Base-by-base conservation (phyloP, 139 green algal genomes). In the Closterium sp. region DNA sequence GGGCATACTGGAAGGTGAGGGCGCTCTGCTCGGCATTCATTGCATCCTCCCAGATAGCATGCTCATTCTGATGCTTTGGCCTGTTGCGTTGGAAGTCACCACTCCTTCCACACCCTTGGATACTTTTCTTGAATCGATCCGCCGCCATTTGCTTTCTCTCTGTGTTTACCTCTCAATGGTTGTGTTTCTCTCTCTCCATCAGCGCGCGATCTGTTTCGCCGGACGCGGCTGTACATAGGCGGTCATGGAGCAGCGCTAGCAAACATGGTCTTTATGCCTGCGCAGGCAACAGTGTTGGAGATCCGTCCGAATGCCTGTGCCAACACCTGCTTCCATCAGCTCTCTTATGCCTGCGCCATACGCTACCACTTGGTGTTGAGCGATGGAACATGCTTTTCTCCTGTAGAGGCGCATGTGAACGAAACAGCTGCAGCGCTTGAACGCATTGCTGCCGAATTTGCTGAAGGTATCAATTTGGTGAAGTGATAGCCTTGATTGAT, bases 251-350 rank as follows among this genome's bases (percentile, higher is more conserved):
- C 85, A 31, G 85, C 85, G 85, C 31, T 88, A 30, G 34, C 85
- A n/a, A 88, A 88, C 85, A 88, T 88, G 33, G 34, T 88, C 30
- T 88, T 88, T 30, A 88, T 88, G 85, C 85, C 85, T 1, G 30
- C 32, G 16, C 31, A 88, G n/a, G 9, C 33, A 31, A 88, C 30
- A 9, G 33, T 88, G n/a, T 7, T 88, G 33, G 85, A 88, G 85
- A 69, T 88, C 33, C 33, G 85, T n/a, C 85, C 85, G 30, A 34
- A 31, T 33, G 33, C 12, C 3, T 36, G 30, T n/a, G 6, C 33
- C 85, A 88, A 88, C 85, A 31, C 85, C n/a, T 88, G 85, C 85
- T 88, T 38, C 30, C 85, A 88, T 30, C 30, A 55, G n/a, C 85
- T 88, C 85, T 32, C 85, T 1, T n/a, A 69, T n/a, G 85, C 85